Conservation (phyloP, 2,329 filamentous ascomycete species). For the Venturia nashicola region DNA sequence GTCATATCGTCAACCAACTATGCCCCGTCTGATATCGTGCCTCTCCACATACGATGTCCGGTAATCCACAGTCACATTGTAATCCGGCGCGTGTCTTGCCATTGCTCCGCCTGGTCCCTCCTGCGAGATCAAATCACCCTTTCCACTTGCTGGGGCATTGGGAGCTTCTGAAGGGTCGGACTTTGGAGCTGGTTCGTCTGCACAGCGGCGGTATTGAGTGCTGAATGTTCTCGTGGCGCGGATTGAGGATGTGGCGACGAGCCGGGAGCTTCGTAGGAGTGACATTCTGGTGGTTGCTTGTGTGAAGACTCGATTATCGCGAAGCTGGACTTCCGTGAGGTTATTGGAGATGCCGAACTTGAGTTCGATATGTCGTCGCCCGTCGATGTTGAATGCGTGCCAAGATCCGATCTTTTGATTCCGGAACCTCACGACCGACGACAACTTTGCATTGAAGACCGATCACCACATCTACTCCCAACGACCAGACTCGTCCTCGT, state of each 20-base stretch:
- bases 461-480: background rate
- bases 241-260: background rate
- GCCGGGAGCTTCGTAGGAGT: conserved; percentile 38
- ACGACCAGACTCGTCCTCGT: background rate
- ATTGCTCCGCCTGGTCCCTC: conserved; percentile 16
- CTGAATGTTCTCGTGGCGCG: background rate
- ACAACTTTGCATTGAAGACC: background rate
- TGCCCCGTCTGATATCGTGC: background rate
- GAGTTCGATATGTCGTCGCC: background rate
- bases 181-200: conserved; percentile 1
- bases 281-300: conserved; percentile 40
- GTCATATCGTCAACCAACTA: conserved; percentile 9
- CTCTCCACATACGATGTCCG: conserved; percentile 64
- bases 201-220: background rate
- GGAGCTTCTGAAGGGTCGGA: background rate
- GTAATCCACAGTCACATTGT: conserved; percentile 69
- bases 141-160: background rate
- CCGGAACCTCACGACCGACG: background rate
- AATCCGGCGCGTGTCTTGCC: conserved; percentile 64
- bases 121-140: background rate
- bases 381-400: background rate
- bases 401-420: background rate
- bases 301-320: background rate
- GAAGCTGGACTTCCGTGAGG: background rate
- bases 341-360: background rate